These are phyloP conservation scores for Ophidiomyces ophidiicola DNA, from an alignment of 2,329 filamentous ascomycete species.

Conservation along the genomic window DNA sequence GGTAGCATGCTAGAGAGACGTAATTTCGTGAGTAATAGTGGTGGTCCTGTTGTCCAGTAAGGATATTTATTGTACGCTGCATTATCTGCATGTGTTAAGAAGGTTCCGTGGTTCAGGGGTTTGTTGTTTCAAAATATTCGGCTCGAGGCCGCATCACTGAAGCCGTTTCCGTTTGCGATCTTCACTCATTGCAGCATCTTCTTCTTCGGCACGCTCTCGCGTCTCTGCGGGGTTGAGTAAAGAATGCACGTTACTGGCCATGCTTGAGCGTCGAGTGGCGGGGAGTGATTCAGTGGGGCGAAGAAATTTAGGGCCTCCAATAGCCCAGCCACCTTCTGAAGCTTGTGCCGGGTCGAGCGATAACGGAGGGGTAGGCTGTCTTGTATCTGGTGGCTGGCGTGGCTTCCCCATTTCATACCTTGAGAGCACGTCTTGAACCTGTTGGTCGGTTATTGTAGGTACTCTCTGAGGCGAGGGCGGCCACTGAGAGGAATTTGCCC, in stretches of 20 bases:
- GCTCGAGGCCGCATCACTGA: too few relatives aligned
- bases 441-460: conserved; percentile 45
- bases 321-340: conserved; percentile 45
- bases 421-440: conserved; percentile 49
- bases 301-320: conserved; percentile 36
- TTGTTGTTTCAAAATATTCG: neutral
- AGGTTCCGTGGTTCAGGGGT: too few relatives aligned
- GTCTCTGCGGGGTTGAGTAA: conserved; percentile 58
- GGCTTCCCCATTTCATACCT: conserved; percentile 53
- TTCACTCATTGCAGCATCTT: conserved; percentile 42
- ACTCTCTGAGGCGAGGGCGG: conserved; percentile 51
- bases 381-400: conserved; percentile 36
- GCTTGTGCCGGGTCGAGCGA: conserved; percentile 33
- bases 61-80: too few relatives aligned
- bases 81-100: too few relatives aligned
- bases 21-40: too few relatives aligned
- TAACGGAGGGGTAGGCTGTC: conserved; percentile 44
- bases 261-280: conserved; percentile 55
- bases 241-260: conserved; percentile 58
- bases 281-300: conserved; percentile 36
- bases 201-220: conserved; percentile 52
- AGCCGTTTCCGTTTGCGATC: conserved; percentile 52
- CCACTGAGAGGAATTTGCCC: conserved; percentile 51
- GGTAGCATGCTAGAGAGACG: too few relatives aligned
- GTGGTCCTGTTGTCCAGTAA: too few relatives aligned